These are phyloP conservation scores for Amborella trichopoda DNA, from an alignment of 164 flowering plant genomes.

Conservation along the genomic window DNA sequence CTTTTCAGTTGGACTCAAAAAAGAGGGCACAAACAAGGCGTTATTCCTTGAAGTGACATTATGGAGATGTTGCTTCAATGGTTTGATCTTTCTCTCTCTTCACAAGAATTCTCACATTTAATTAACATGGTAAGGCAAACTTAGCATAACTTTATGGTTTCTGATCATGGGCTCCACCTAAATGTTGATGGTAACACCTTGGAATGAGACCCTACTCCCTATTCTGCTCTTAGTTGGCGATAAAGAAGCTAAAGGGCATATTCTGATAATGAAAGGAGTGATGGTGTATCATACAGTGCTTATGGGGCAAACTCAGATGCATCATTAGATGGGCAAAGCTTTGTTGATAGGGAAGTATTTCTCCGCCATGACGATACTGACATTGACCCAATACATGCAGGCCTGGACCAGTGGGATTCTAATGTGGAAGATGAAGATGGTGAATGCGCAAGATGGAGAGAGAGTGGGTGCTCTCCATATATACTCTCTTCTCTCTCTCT, in stretches of 20 bases:
- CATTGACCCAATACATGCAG: constrained; percentile 92
- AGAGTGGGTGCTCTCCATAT: constrained; percentile 13
- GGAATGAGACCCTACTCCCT: constrained; percentile 32
- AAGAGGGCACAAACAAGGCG: too few species aligned
- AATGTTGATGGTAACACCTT: constrained; percentile 18
- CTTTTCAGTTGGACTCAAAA: constrained; percentile 77
- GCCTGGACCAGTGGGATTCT: constrained; percentile 44
- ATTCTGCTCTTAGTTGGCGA: constrained; percentile 58
- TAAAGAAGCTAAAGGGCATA: constrained; percentile 50
- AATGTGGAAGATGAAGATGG: constrained; percentile 39
- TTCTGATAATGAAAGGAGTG: constrained; percentile 73
- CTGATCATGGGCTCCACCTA: constrained; percentile 25
- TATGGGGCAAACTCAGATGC: constrained; percentile 71
- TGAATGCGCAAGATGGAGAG: constrained; percentile 43
- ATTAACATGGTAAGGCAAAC: constrained; percentile 40
- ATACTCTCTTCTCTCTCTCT: too few species aligned
- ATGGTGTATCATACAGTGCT: constrained; percentile 48
- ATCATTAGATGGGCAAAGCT: constrained; percentile 46
- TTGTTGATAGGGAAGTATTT: constrained; percentile 33
- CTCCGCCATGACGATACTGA: constrained; percentile 43
- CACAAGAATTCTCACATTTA: constrained; percentile 47
- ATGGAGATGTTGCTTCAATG: too few species aligned
- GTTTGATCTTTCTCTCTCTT: too few species aligned
- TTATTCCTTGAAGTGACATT: too few species aligned
- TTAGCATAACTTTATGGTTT: constrained; percentile 14